Evolutionary conservation across 2,329 filamentous ascomycete species (phyloP).

Genomic region (Aspergillus proliferans): DNA sequence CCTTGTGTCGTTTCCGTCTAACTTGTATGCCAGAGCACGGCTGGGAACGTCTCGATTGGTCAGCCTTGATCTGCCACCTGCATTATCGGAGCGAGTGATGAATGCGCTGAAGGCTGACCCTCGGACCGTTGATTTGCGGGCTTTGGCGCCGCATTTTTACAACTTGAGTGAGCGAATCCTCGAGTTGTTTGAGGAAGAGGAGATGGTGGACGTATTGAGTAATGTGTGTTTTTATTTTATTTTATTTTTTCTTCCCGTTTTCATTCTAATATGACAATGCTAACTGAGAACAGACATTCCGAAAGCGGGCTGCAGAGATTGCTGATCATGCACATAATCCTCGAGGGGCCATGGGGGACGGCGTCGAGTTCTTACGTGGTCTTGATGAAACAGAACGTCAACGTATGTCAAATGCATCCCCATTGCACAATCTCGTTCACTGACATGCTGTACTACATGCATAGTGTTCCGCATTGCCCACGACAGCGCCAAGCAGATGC

Average conservation of each 20-base stretch:
- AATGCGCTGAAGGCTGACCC: conserved; percentile 89
- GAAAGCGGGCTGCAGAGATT: conserved; percentile 71
- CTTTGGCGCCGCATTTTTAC: conserved; percentile 83
- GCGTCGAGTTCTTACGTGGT: conserved; percentile 76
- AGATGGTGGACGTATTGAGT: conserved; percentile 64
- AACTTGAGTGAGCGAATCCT: conserved; percentile 76
- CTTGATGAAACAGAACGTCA: conserved; percentile 84
- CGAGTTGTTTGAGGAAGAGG: conserved; percentile 86
- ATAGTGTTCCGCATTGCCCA: conserved; percentile 66
- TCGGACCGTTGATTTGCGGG: conserved; percentile 73
- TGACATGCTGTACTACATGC: conserved; percentile 8
- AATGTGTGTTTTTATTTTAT: conserved; percentile 29
- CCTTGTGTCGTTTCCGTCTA: not conserved
- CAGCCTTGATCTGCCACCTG: conserved; percentile 72
- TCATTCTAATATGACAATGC: not conserved
- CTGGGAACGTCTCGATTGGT: conserved; percentile 55
- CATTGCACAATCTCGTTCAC: conserved; percentile 1
- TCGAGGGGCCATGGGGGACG: conserved; percentile 58
- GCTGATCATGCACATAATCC: conserved; percentile 85
- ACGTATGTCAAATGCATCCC: conserved; percentile 32
- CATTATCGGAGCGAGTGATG: conserved; percentile 71
- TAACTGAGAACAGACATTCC: conserved; percentile 59
- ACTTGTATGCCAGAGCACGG: conserved; percentile 28
- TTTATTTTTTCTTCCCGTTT: not conserved
- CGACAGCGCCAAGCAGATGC: conserved; percentile 63